phyloP scores from a whole-genome alignment of 2,329 filamentous ascomycete species.

The Mycogone perniciosa region DNA sequence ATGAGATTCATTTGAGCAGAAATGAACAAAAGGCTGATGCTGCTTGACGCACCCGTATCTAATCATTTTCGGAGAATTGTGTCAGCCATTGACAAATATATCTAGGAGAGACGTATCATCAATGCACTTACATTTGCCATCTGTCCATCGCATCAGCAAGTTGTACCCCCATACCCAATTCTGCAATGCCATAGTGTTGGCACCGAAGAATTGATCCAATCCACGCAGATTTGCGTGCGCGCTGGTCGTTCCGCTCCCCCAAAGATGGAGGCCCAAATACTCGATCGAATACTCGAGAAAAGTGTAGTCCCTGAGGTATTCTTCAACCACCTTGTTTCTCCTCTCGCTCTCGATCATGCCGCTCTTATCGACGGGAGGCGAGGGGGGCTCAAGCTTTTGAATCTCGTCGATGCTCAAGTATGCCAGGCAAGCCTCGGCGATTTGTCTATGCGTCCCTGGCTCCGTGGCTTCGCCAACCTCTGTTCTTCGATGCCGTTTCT shows the following conservation, averaged over 20 bases:
- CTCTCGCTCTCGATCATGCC: not conserved
- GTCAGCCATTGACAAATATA: not conserved
- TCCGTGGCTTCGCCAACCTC: not conserved
- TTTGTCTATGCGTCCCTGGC: not conserved
- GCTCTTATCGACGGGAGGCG: not conserved
- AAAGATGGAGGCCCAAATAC: not conserved
- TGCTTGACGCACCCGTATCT: not conserved
- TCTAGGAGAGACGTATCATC: too few species aligned
- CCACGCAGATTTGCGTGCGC: not conserved
- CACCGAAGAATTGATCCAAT: not conserved
- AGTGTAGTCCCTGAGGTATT: not conserved
- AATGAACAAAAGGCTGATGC: constrained; percentile 2
- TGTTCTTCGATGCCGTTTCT: not conserved
- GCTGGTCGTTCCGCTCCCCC: not conserved
- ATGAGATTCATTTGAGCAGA: constrained; percentile 3
- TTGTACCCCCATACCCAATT: not conserved
- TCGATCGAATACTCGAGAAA: constrained; percentile 1
- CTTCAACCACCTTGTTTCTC: not conserved
- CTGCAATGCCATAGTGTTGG: not conserved
- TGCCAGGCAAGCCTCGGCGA: not conserved
- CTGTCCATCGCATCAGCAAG: not conserved
- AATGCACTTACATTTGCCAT: not conserved
- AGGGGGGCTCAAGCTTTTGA: not conserved
- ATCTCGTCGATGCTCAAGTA: not conserved
- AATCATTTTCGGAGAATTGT: not conserved